phyloP scores from a whole-genome alignment of 176 grass and related monocot genomes.

The Eragrostis curvula region DNA sequence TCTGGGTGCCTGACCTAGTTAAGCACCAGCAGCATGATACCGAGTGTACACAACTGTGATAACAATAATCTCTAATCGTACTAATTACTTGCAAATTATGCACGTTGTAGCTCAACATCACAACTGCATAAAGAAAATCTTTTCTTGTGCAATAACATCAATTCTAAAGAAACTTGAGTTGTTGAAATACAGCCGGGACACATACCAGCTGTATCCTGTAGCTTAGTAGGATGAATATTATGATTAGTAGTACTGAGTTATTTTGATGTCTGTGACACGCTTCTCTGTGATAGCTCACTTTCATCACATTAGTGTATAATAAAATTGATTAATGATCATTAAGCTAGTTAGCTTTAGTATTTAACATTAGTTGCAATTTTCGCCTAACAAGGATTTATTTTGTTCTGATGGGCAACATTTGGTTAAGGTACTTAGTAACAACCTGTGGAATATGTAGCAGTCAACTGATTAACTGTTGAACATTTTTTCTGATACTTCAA shows the following conservation, averaged over 20 bases:
- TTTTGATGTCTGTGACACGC: conserved; percentile 16
- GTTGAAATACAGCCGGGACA: neutral
- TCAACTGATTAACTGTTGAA: neutral
- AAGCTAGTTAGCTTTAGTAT: neutral
- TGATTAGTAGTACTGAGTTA: conserved; percentile 11
- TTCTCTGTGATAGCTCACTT: conserved; percentile 21
- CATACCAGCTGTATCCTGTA: neutral
- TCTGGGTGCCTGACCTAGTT: neutral
- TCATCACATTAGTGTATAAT: neutral
- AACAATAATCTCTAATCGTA: neutral
- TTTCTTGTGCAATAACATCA: neutral
- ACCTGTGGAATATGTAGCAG: neutral
- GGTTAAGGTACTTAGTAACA: neutral
- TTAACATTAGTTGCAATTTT: neutral
- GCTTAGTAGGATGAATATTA: neutral
- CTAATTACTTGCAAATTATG: conserved; percentile 19
- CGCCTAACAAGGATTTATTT: neutral
- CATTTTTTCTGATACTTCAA: neutral
- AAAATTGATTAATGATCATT: conserved; percentile 1
- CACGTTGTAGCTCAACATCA: neutral
- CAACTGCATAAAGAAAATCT: neutral
- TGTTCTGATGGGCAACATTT: neutral
- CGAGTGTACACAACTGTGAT: neutral
- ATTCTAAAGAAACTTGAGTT: neutral
- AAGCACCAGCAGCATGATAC: neutral